Evolutionary conservation across 1,284 basidiomycete genomes (phyloP), one percentile per base, ranked within the genome.

Genomic region (Melampsora larici-populina): DNA sequence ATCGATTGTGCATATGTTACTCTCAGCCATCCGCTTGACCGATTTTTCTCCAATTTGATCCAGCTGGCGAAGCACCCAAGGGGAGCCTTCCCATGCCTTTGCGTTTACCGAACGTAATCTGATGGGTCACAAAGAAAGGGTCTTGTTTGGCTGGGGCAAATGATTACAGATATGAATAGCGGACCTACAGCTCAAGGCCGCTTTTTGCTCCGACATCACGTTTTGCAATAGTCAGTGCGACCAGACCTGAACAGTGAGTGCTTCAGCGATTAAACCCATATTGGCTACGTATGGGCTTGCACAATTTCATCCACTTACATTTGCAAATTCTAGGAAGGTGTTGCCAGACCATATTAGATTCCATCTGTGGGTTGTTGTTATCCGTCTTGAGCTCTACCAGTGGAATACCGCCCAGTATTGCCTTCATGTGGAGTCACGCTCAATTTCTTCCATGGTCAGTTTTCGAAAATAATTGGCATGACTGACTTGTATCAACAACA

Each of bases 21-120:
- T 55, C 36, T 78, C 76, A 40, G 63, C 69, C 36, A 78, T 26
- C 43, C 76, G 76, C 63, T 71, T 78, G 33, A 71, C 69, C 18
- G 76, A 78, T 48, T 78, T 78, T 15, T 78, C 76, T 9, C 76
- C 76, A 8, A 78, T 78, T 60, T 70, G 69, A 33, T 78, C 76
- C 6, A 78, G 63, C 36, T 78, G 76, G 24, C 69, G 68, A 60
- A 78, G 40, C 31, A 78, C 76, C 68, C 68, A 78, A 1, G 76
- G 76, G 9, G 76, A 71, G 58, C 64, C 62, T 65, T 78, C 76
- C 76, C 76, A 78, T 43, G 76, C 76, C 58, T 71, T 70, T n/a
- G 76, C 76, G 43, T 62, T 71, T 18, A 71, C 76, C 4, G 76
- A 78, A 26, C 76, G 60, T 46, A 78, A 71, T 36, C 76, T 78